A percentile compares a stretch with the other conserved stretches of the same genome.
Conservation (phyloP, 768 basidiomycete genomes). For the Phlebiopsis gigantea region DNA sequence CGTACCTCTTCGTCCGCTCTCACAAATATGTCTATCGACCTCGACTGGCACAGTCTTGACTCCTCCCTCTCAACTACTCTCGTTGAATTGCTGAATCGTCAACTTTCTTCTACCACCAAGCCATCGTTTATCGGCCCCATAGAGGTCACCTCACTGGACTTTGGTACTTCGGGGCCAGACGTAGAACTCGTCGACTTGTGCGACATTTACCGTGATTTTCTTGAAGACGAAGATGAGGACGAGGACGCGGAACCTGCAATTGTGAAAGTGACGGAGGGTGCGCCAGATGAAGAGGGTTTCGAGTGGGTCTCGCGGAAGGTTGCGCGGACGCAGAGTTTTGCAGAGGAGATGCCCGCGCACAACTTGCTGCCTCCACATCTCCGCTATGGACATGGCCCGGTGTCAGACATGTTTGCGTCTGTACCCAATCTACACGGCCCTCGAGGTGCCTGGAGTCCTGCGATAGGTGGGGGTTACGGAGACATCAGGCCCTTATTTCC, state of each 20-base stretch:
- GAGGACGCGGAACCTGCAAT: conserved; percentile 23
- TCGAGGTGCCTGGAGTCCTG: conserved; percentile 35
- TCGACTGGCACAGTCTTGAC: conserved; percentile 88
- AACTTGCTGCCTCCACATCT: conserved; percentile 71
- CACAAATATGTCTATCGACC: conserved; percentile 82
- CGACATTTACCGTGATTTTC: conserved; percentile 92
- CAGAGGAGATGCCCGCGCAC: conserved; percentile 49
- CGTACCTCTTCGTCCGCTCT: background rate
- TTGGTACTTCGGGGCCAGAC: conserved; percentile 79
- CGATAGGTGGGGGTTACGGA: conserved; percentile 11
- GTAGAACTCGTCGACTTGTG: conserved; percentile 88
- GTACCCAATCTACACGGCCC: conserved; percentile 42
- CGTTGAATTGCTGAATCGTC: conserved; percentile 71
- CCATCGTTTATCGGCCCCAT: conserved; percentile 96
- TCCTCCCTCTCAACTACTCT: conserved; percentile 61
- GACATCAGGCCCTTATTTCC: conserved; percentile 24
- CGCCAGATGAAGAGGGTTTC: conserved; percentile 63
- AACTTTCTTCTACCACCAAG: conserved; percentile 63
- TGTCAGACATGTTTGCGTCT: conserved; percentile 54
- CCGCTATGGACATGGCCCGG: conserved; percentile 54
- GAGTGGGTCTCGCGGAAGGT: conserved; percentile 77
- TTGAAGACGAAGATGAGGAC: conserved; percentile 68
- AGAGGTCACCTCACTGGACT: conserved; percentile 78
- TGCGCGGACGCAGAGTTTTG: conserved; percentile 45
- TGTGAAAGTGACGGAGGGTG: conserved; percentile 17